A percentile compares a stretch with the other conserved stretches of the same genome.
Evolutionary conservation across 805 yeast genomes (phyloP).

Genomic region (Candida ponderosae): DNA sequence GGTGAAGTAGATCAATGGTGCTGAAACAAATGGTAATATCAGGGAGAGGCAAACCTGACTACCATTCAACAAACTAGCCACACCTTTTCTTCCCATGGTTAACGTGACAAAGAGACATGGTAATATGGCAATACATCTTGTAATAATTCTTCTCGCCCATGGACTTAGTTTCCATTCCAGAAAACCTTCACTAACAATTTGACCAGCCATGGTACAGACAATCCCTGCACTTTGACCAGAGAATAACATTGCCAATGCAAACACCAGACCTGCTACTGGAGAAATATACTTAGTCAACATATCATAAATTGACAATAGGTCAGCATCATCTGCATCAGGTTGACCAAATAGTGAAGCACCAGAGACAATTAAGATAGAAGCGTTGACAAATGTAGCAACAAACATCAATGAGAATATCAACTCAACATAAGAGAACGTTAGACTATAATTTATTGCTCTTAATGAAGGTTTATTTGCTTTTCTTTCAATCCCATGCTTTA

Average conservation of each 20-base stretch:
- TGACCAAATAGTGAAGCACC: conserved; percentile 73
- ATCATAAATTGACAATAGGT: conserved; percentile 71
- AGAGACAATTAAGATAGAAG: conserved; percentile 85
- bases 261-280: conserved; percentile 79
- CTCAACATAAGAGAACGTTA: conserved; percentile 78
- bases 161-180: conserved; percentile 75
- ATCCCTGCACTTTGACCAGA: conserved; percentile 96
- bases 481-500: conserved; percentile 39
- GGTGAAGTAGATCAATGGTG: conserved; percentile 81
- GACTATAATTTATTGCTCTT: conserved; percentile 71
- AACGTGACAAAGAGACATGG: conserved; percentile 77
- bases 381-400: conserved; percentile 88
- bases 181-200: conserved; percentile 89
- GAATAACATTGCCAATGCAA: conserved; percentile 81
- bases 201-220: conserved; percentile 90
- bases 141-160: conserved; percentile 68
- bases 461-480: conserved; percentile 60
- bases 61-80: conserved; percentile 64
- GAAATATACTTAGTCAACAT: conserved; percentile 64
- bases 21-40: conserved; percentile 79
- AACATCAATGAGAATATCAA: conserved; percentile 73
- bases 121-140: conserved; percentile 74
- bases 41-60: conserved; percentile 79
- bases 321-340: conserved; percentile 69
- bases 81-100: conserved; percentile 73